Base-by-base conservation (phyloP, 331 rosid species). In the Rosa hybrid region DNA sequence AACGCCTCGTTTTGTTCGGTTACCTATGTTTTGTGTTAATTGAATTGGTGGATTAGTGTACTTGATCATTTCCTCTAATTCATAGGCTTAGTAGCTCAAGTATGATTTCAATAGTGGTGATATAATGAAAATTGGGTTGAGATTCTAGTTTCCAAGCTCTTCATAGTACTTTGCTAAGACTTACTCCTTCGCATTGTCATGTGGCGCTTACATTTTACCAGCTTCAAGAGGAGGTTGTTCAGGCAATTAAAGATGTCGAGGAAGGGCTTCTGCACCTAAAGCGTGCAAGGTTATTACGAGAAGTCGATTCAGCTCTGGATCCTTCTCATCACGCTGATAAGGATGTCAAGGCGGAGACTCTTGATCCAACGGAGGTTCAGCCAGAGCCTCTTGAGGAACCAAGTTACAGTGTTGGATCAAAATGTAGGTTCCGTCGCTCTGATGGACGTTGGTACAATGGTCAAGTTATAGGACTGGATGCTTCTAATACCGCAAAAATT, bases 361-460 rank as follows among this genome's bases (percentile, higher is more conserved):
- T 90, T 72, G 91, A 86, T 48, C 83, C 89, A 64, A 41, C 86
- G 56, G 89, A 87, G 83, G 86, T 84, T 74, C 88, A 88, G 81
- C 89, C 87, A 56, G 97, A 91, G 74, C 84, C 84, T 0, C 84
- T 86, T 46, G 89, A 89, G 86, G 91, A 82, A 51, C 88, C 65
- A 16, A 23, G 81, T 23, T 89, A 81, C 83, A 25, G 81, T 69
- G 87, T 90, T 87, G 99, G 99, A 82, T 95, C 99, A n/a, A 93
- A 88, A 78, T 95, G 98, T 74, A 89, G 96, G 80, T 95, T 95
- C 79, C 92, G 94, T 74, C 84, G 91, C 90, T 86, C 86, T 39
- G 88, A 95, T 93, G 99, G 99, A 64, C 90, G 96, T 67, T 95
- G 99, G 98, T 93, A 95, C 84, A 79, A 89, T 72, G 99, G 96